Evolutionary conservation across 768 basidiomycete genomes (phyloP).

Genomic region (Tephrocybe sp.): DNA sequence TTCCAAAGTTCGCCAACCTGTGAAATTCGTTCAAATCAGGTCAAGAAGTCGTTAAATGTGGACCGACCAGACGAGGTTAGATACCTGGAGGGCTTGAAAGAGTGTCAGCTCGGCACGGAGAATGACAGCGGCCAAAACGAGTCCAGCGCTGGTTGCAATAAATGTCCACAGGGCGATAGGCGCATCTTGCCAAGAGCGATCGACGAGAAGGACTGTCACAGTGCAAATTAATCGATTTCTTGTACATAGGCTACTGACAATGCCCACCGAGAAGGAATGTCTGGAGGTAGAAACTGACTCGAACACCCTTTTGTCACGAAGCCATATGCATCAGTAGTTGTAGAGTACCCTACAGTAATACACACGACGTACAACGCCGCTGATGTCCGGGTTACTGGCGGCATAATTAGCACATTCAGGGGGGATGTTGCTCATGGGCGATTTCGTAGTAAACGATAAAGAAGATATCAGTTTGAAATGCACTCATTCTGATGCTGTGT

Average conservation of each 20-base stretch:
- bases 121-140: slow-evolving; percentile 36
- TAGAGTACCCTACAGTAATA: neutral
- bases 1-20: slow-evolving; percentile 43
- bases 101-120: slow-evolving; percentile 31
- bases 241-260: no score
- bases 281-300: slow-evolving; percentile 31
- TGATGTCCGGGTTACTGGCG: slow-evolving; percentile 31
- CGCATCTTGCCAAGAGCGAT: slow-evolving; percentile 39
- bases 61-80: slow-evolving; percentile 38
- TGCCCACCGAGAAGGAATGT: slow-evolving; percentile 23
- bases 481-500: no score
- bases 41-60: neutral
- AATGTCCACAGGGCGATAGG: slow-evolving; percentile 42
- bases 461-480: no score
- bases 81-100: slow-evolving; percentile 39
- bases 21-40: neutral
- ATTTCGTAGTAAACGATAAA: no score
- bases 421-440: slow-evolving; percentile 8
- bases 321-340: neutral
- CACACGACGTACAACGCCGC: slow-evolving; percentile 25
- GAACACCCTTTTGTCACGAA: slow-evolving; percentile 26
- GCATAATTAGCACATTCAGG: slow-evolving; percentile 17
- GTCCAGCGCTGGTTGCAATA: slow-evolving; percentile 37
- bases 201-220: slow-evolving; percentile 33
- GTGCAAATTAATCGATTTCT: neutral